These are phyloP conservation scores for Penicillium flavigenum DNA, from an alignment of 495 filamentous ascomycete species.

Conservation along the genomic window DNA sequence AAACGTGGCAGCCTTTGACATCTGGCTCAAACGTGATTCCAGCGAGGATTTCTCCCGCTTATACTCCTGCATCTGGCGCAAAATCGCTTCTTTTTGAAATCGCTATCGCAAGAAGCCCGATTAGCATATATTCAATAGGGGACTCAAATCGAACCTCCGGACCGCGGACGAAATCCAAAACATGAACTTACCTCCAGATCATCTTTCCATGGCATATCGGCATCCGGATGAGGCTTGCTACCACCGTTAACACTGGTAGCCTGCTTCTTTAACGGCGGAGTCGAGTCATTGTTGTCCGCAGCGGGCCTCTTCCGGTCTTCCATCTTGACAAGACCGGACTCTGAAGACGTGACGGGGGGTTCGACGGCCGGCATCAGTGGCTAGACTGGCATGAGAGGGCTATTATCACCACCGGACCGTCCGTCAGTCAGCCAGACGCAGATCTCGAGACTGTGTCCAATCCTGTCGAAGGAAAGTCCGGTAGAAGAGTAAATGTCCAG, in stretches of 20 bases:
- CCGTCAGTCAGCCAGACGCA: conserved; percentile 36
- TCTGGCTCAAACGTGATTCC: conserved; percentile 71
- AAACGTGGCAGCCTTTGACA: conserved; percentile 68
- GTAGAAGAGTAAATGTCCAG: not conserved
- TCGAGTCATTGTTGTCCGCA: conserved; percentile 70
- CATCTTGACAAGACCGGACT: conserved; percentile 81
- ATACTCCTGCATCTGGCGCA: conserved; percentile 95
- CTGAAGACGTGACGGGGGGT: conserved; percentile 66
- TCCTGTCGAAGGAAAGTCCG: conserved; percentile 21
- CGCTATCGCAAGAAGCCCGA: conserved; percentile 52
- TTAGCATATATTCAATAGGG: conserved; percentile 15
- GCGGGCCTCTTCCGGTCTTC: conserved; percentile 95
- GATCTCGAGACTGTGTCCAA: conserved; percentile 34
- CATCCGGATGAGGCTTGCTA: conserved; percentile 69
- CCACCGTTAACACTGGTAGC: conserved; percentile 71
- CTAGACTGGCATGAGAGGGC: conserved; percentile 42
- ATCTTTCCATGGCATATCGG: conserved; percentile 79
- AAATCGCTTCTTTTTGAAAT: conserved; percentile 97
- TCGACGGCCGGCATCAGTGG: conserved; percentile 81
- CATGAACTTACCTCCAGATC: conserved; percentile 77
- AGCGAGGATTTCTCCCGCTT: conserved; percentile 81
- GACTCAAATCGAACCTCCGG: not conserved
- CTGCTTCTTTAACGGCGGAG: conserved; percentile 83
- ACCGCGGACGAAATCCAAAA: conserved; percentile 1
- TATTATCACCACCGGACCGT: conserved; percentile 44